A percentile compares a stretch with the other conserved stretches of the same genome.
Evolutionary conservation across 176 grass and related monocot genomes (phyloP).

Genomic region (Phragmites australis): DNA sequence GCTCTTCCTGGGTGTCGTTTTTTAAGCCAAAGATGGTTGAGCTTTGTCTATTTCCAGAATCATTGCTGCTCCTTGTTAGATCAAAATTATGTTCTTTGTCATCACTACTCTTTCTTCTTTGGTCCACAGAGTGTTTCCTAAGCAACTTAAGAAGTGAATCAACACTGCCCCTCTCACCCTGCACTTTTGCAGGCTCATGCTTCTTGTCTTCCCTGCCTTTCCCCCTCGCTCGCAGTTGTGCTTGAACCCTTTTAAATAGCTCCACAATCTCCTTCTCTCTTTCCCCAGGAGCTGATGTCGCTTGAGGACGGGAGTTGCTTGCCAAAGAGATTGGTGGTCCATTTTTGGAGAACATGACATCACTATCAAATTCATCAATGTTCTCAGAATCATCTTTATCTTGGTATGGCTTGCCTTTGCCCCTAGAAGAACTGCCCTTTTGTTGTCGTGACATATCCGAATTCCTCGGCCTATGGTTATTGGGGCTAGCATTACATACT

Average conservation of each 20-base stretch:
- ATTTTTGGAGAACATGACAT: constrained; percentile 63
- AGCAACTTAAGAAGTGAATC: constrained; percentile 68
- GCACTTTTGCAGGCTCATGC: constrained; percentile 55
- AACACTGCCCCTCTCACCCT: constrained; percentile 64
- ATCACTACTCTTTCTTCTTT: constrained; percentile 41
- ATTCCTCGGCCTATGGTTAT: constrained; percentile 45
- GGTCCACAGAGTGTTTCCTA: constrained; percentile 63
- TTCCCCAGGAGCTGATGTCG: constrained; percentile 50
- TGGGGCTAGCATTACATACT: constrained; percentile 52
- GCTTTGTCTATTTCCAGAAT: constrained; percentile 49
- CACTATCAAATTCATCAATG: constrained; percentile 55
- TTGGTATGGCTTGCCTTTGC: constrained; percentile 55
- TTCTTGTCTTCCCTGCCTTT: constrained; percentile 64
- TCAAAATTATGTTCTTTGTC: constrained; percentile 48
- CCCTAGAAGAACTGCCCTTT: constrained; percentile 24
- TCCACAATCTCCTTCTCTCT: constrained; percentile 74
- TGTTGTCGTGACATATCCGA: constrained; percentile 28
- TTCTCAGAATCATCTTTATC: constrained; percentile 63
- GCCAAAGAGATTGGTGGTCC: constrained; percentile 54
- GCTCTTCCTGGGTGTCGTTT: constrained; percentile 41
- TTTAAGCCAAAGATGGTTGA: constrained; percentile 38
- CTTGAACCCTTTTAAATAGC: constrained; percentile 78
- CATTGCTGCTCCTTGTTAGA: constrained; percentile 43
- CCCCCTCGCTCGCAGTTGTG: constrained; percentile 52
- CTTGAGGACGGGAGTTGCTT: constrained; percentile 47